Conservation (phyloP, 306 rosid genomes). For the Lagenaria siceraria region DNA sequence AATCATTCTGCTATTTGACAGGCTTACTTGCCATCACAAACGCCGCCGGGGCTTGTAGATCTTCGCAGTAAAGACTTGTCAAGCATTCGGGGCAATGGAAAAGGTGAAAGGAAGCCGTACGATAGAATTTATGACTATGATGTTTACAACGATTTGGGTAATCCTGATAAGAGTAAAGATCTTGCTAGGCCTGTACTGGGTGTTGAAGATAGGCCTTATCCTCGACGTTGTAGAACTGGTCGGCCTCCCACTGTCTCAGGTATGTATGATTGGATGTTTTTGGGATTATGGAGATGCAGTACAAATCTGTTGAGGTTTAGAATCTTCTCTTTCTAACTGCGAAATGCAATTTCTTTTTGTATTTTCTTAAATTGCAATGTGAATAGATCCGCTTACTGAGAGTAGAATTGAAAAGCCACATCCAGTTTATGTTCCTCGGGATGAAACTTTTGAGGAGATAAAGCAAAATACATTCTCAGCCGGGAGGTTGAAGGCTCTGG, state of each 20-base stretch:
- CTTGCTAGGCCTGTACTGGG: constrained; percentile 65
- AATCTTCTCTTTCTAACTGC: background rate
- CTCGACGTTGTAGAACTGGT: constrained; percentile 88
- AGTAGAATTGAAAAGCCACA: constrained; percentile 87
- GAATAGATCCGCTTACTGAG: constrained; percentile 57
- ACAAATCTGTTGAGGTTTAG: background rate
- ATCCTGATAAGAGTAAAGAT: constrained; percentile 63
- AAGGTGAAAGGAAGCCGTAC: constrained; percentile 41
- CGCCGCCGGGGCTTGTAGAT: constrained; percentile 73
- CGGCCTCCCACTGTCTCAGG: constrained; percentile 54
- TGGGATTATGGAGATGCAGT: background rate
- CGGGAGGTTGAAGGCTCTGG: constrained; percentile 81
- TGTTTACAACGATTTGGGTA: constrained; percentile 75
- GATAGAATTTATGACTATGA: constrained; percentile 87
- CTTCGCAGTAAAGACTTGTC: constrained; percentile 59
- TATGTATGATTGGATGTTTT: constrained; percentile 1
- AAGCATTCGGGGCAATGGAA: constrained; percentile 56
- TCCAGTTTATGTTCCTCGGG: constrained; percentile 93
- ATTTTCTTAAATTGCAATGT: background rate
- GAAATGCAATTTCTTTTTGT: background rate
- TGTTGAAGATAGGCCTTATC: constrained; percentile 57
- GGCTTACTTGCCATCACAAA: constrained; percentile 77
- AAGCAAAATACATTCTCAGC: constrained; percentile 72
- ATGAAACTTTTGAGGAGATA: constrained; percentile 86
- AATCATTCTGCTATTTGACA: constrained; percentile 9